Conservation (phyloP, 176 grass and related monocot genomes). For the Carex cristatella region DNA sequence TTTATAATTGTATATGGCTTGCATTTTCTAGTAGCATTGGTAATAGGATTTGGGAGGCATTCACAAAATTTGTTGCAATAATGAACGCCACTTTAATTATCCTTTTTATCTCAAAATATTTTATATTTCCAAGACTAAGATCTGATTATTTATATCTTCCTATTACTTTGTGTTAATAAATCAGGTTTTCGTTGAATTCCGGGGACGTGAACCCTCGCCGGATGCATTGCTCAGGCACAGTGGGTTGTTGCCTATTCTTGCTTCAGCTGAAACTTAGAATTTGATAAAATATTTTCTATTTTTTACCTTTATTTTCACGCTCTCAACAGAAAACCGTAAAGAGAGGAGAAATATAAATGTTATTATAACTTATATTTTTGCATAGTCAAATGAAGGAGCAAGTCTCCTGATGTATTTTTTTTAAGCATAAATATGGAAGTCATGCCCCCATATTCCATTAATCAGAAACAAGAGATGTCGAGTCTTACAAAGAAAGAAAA, state of each 20-base stretch:
- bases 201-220: slow-evolving; percentile 71
- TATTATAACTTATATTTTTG: no score
- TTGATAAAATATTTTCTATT: neutral
- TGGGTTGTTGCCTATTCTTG: slow-evolving; percentile 41
- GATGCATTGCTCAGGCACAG: slow-evolving; percentile 78
- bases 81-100: neutral
- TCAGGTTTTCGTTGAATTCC: slow-evolving; percentile 76
- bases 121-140: neutral
- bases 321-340: neutral
- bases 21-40: neutral
- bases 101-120: neutral
- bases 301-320: neutral
- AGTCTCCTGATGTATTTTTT: no score
- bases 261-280: neutral
- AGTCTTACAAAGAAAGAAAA: no score
- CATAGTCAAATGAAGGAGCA: no score
- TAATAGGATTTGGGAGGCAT: neutral
- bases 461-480: no score
- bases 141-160: neutral
- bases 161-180: neutral
- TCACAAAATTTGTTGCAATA: neutral
- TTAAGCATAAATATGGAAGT: no score
- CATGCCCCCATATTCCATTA: no score
- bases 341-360: neutral
- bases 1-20: no score